Base-by-base conservation (phyloP, 2,329 filamentous ascomycete genomes). In the Fusarium drepaniforme region DNA sequence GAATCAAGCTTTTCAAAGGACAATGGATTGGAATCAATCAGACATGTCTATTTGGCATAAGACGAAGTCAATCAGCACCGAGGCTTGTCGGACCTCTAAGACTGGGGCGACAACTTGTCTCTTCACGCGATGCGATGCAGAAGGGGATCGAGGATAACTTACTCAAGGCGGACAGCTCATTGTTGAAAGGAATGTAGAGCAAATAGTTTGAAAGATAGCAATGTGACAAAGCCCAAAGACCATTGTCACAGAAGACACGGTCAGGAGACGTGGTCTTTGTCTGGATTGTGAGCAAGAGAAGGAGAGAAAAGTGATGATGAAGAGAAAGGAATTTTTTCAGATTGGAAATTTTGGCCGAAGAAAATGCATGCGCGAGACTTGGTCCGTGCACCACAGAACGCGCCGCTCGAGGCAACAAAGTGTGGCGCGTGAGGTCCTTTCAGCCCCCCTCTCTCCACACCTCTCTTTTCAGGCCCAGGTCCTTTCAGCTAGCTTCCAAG, bases 31-130 rank as follows among this genome's bases (percentile, higher is more conserved):
- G 68, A 61, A 64, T 75, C 73, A 73, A 82, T 88, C 86, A 88
- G 86, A 81, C 76, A 81, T 79, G 86, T 89, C 87, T 87, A 84
- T 88, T 89, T 90, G 88, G 88, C 86, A 84, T 84, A 86, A 86
- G 87, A 89, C 87, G 76, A 78, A 85, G 88, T 87, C 85, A 83
- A 80, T 86, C 85, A 86, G 83, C 85, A 86, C 78, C 75, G 82
- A 86, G 83, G 84, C 83, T 85, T 85, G 83, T 85, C 83, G 82
- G 59, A 84, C 84, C 85, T 85, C 80, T 86, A 82, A 86, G 85
- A 81, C 85, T 86, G 85, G 85, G 85, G 85, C 85, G 85, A 86
- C 85, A 86, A 85, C 85, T 80, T 81, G 82, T 82, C 77, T 86
- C 85, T 84, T 86, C 84, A 86, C 82, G 78, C 72, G 80, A 80